Evolutionary conservation across 306 rosid species (phyloP), one percentile per base, ranked within the genome.

Genomic region (barrel medic (Medicago truncatula)): DNA sequence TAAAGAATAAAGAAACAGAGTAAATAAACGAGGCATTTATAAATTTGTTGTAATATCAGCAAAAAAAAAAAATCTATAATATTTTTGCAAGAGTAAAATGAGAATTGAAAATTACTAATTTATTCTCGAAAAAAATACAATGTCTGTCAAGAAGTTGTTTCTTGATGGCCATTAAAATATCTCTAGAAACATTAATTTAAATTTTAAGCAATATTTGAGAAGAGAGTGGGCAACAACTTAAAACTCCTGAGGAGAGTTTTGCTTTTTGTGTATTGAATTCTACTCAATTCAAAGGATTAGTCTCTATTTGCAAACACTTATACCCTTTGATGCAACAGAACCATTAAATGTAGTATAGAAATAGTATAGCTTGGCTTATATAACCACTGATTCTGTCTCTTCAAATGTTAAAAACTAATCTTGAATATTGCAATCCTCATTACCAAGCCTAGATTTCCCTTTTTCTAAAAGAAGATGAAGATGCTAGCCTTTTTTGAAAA

Each of bases 371-470:
- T 8, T 54, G 28, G 25, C 28, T 53, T 54, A 17, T 17, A 54
- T 17, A 53, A 54, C 60, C 60, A 54, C 25, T 17, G 0, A 54
- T 17, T 77, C 57, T 20, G 5, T 65, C 52, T 21, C 54, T 76
- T 53, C 28, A 76, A 46, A 7, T 75, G 39, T 75, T 31, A 17
- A 46, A 62, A 50, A 2, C 62, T 28, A 62, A 47, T 62, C 44
- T 73, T 17, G 28, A 61, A 23, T 12, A 12, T 41, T 52, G 56
- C 67, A 54, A n/a, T 56, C 43, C 9, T 72, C 53, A 23, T 76
- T 76, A 54, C 7, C 47, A 54, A 65, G 57, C 57, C 44, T 52
- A 8, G 28, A 59, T 38, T 76, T 52, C 41, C 54, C 34, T 47
- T 75, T 75, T 63, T 16, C 17, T 12, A 18, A 9, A 56, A 56